Percentiles rank a stretch among this genome's conserved stretches.
phyloP scores from a whole-genome alignment of 2,329 filamentous ascomycete genomes.

The Huntiella savannae region DNA sequence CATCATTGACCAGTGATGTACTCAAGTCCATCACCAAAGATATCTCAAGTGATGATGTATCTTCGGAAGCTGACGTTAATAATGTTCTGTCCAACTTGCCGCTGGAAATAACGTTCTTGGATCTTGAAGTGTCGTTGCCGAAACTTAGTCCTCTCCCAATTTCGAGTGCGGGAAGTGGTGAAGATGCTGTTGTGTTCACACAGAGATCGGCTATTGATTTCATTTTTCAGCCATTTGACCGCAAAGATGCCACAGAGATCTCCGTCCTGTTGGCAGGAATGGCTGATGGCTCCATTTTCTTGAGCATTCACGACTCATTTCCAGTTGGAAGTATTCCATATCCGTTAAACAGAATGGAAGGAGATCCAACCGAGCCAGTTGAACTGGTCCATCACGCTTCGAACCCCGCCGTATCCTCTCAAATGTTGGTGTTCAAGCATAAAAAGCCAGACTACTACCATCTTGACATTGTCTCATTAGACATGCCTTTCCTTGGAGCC shows the following conservation, averaged over 20 bases:
- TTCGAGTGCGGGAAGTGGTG: constrained; percentile 37
- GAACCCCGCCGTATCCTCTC: constrained; percentile 55
- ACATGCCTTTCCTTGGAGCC: constrained; percentile 64
- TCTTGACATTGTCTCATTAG: constrained; percentile 52
- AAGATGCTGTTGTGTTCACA: constrained; percentile 47
- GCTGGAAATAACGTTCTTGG: constrained; percentile 51
- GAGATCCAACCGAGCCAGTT: constrained; percentile 4
- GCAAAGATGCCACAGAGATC: constrained; percentile 51
- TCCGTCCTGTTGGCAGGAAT: constrained; percentile 63
- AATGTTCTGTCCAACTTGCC: constrained; percentile 36
- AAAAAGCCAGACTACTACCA: constrained; percentile 14
- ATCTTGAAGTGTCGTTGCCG: constrained; percentile 57
- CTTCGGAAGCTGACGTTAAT: constrained; percentile 11
- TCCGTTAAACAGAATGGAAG: constrained; percentile 13
- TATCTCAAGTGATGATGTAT: neutral
- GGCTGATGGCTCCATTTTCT: constrained; percentile 49
- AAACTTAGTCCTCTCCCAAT: constrained; percentile 52
- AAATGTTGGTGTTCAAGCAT: constrained; percentile 46
- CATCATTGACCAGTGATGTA: too few species aligned
- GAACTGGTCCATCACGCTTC: constrained; percentile 43
- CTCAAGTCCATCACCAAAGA: too few species aligned
- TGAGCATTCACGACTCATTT: constrained; percentile 75
- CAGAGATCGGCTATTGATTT: constrained; percentile 49
- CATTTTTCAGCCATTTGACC: constrained; percentile 42
- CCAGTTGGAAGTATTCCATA: constrained; percentile 49